These are phyloP conservation scores for Acanthamoeba royreba DNA, from an alignment of 208 protist genomes.

Conservation along the genomic window DNA sequence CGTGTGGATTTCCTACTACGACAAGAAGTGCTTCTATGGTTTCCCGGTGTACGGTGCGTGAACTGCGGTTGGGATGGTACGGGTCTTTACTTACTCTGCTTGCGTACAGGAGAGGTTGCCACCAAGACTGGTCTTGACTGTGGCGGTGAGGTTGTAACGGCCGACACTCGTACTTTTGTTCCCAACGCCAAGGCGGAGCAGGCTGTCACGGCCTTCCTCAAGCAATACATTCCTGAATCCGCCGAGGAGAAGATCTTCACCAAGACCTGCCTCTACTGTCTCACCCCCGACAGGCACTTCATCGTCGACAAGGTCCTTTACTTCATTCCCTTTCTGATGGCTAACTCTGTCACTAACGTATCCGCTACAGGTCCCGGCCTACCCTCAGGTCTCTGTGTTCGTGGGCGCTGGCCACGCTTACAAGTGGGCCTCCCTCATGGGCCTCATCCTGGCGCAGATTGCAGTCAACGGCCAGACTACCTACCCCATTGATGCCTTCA, in stretches of 20 bases:
- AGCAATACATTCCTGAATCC: constrained; percentile 4
- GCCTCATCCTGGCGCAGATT: not conserved
- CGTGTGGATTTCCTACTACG: constrained; percentile 47
- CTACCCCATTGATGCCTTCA: constrained; percentile 47
- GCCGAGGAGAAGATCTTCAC: not conserved
- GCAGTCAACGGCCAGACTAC: constrained; percentile 17
- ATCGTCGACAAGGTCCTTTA: not conserved
- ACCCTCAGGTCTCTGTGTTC: not conserved
- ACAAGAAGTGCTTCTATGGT: constrained; percentile 28
- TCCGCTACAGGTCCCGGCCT: not conserved
- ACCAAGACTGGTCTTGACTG: constrained; percentile 11
- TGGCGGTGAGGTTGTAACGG: not conserved
- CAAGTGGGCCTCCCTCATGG: constrained; percentile 39
- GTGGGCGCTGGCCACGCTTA: not conserved
- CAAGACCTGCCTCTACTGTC: constrained; percentile 22
- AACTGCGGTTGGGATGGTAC: not conserved
- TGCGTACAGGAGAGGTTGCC: not conserved
- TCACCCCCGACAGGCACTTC: not conserved
- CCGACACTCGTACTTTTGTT: not conserved
- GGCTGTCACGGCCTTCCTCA: not conserved
- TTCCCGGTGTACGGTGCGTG: constrained; percentile 37
- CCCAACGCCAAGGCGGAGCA: not conserved
- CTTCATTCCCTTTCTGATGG: not conserved
- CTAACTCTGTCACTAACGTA: not conserved
- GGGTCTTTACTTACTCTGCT: not conserved